These are phyloP conservation scores for Colletotrichum orbiculare DNA, from an alignment of 2,329 filamentous ascomycete genomes.

Conservation along the genomic window DNA sequence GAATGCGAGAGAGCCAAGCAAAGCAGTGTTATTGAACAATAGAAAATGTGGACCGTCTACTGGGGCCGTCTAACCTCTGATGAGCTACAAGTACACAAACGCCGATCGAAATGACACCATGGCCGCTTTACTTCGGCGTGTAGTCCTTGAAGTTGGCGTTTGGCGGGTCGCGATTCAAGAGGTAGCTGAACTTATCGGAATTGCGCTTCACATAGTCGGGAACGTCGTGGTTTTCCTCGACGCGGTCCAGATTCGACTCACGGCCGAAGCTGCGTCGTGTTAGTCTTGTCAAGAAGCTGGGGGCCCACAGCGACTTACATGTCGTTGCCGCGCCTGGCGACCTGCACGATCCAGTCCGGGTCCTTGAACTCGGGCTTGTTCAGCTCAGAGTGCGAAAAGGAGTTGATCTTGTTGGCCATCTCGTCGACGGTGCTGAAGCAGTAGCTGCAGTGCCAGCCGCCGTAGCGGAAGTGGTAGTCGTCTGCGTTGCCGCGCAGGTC, in stretches of 20 bases:
- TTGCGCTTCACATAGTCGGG: conserved; percentile 52
- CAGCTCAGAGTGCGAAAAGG: conserved; percentile 53
- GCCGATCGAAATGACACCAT: background rate
- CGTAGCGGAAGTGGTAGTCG: conserved; percentile 53
- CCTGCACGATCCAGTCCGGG: conserved; percentile 50
- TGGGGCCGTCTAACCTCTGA: too few species aligned
- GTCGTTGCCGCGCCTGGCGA: conserved; percentile 55
- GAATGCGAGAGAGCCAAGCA: too few species aligned
- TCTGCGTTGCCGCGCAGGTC: conserved; percentile 63
- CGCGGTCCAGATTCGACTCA: conserved; percentile 38
- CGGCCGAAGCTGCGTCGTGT: conserved; percentile 38
- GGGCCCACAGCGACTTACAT: conserved; percentile 49
- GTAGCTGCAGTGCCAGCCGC: conserved; percentile 71
- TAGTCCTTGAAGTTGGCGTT: conserved; percentile 52
- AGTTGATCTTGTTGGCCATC: conserved; percentile 63
- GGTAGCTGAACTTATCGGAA: conserved; percentile 46
- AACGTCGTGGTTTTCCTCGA: conserved; percentile 54
- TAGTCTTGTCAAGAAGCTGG: conserved; percentile 43
- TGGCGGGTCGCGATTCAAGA: conserved; percentile 52
- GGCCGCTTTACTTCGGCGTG: conserved; percentile 1
- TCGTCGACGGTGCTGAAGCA: conserved; percentile 68
- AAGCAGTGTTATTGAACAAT: too few species aligned
- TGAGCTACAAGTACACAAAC: too few species aligned
- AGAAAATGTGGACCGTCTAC: too few species aligned
- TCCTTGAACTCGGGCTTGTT: conserved; percentile 54